These are phyloP conservation scores for Suillus alpinus DNA, from an alignment of 768 basidiomycete genomes.

Conservation along the genomic window DNA sequence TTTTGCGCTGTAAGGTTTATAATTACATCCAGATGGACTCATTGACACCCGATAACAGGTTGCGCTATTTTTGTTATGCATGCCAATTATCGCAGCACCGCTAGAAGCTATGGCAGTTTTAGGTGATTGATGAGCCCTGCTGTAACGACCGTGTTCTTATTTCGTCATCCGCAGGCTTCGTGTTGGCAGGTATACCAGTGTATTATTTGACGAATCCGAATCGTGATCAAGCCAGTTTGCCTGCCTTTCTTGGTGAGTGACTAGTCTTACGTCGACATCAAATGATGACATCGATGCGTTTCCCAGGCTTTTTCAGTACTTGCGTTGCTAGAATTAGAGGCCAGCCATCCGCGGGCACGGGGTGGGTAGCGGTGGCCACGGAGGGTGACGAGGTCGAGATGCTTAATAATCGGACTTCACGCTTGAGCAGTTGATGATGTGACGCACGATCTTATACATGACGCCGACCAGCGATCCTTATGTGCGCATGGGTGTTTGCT, in stretches of 20 bases:
- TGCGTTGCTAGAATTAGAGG: slow-evolving; percentile 49
- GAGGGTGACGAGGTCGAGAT: slow-evolving; percentile 70
- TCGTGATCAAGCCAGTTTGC: slow-evolving; percentile 37
- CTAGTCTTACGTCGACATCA: not conserved
- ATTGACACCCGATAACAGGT: slow-evolving; percentile 45
- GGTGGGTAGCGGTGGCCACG: slow-evolving; percentile 79
- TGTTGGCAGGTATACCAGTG: slow-evolving; percentile 75
- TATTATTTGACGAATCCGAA: slow-evolving; percentile 82
- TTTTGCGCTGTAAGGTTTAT: slow-evolving; percentile 70
- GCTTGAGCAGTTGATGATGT: slow-evolving; percentile 12
- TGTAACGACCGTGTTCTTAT: not conserved
- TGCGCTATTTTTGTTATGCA: slow-evolving; percentile 84
- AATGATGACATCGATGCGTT: slow-evolving; percentile 1
- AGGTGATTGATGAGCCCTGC: slow-evolving; percentile 44
- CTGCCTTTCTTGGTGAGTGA: slow-evolving; percentile 36
- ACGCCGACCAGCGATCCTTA: not conserved
- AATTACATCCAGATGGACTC: not conserved
- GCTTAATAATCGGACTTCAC: slow-evolving; percentile 33
- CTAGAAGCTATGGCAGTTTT: slow-evolving; percentile 83
- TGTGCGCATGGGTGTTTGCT: not conserved
- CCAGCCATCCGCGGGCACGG: slow-evolving; percentile 51
- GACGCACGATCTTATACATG: not conserved
- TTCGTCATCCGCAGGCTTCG: slow-evolving; percentile 52
- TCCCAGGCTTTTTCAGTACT: slow-evolving; percentile 41
- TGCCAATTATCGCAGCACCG: slow-evolving; percentile 94